Conservation (phyloP, 108 stramenopile genomes). For the Cyclostephanos invisitatus region DNA sequence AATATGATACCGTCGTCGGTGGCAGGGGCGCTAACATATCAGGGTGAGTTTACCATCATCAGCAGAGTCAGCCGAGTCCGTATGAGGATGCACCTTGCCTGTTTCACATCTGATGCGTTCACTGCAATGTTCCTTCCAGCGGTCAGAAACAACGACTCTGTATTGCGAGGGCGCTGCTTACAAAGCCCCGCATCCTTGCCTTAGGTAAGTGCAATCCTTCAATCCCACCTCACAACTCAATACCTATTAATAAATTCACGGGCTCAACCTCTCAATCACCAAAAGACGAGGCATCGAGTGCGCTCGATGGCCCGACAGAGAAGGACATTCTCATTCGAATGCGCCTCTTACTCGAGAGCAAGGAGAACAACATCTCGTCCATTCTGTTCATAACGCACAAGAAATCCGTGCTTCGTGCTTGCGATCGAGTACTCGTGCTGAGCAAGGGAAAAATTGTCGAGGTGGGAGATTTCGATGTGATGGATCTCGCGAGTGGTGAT, state of each 20-base stretch:
- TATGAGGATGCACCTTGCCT: neutral
- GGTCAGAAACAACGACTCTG: slow-evolving; percentile 94
- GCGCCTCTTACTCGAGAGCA: slow-evolving; percentile 38
- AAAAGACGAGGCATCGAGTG: slow-evolving; percentile 43
- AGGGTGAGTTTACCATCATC: neutral
- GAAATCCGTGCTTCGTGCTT: slow-evolving; percentile 38
- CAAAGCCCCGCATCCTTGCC: slow-evolving; percentile 59
- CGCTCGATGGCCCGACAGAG: slow-evolving; percentile 42
- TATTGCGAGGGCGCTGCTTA: slow-evolving; percentile 85
- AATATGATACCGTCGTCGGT: slow-evolving; percentile 72
- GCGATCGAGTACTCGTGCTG: slow-evolving; percentile 39
- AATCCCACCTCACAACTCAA: neutral
- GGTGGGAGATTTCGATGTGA: slow-evolving; percentile 16
- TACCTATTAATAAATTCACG: neutral
- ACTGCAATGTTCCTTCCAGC: slow-evolving; percentile 44
- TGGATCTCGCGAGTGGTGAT: slow-evolving; percentile 20
- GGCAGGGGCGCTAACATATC: slow-evolving; percentile 65
- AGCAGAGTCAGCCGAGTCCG: neutral
- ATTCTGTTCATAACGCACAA: slow-evolving; percentile 50
- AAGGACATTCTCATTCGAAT: slow-evolving; percentile 42
- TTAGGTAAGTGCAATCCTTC: slow-evolving; percentile 46
- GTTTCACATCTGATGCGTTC: neutral
- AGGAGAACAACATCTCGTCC: slow-evolving; percentile 43
- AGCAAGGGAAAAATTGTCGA: slow-evolving; percentile 34
- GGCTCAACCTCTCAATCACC: neutral